These are phyloP conservation scores for Cladosporium sp. DNA, from an alignment of 2,329 filamentous ascomycete species.

Conservation along the genomic window DNA sequence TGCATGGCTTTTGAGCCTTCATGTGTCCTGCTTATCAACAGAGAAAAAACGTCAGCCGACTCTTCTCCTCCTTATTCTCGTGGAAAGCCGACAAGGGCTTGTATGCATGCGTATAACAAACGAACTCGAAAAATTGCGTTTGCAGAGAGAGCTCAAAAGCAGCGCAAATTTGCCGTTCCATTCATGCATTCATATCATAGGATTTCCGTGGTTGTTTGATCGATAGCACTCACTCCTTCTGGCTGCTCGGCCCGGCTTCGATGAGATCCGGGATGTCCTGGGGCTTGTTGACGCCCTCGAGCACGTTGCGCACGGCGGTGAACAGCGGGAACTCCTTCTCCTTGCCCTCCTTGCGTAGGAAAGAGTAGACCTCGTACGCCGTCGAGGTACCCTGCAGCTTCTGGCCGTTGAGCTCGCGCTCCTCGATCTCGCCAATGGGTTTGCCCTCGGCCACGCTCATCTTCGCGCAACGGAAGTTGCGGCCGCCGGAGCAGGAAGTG, in stretches of 20 bases:
- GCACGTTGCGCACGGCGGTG: slow-evolving; percentile 78
- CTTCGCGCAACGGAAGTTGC: slow-evolving; percentile 93
- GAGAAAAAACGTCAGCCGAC: slow-evolving; percentile 5
- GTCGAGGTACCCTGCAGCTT: slow-evolving; percentile 94
- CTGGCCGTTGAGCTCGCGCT: slow-evolving; percentile 87
- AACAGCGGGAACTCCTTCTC: slow-evolving; percentile 89
- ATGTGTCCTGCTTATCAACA: slow-evolving; percentile 3
- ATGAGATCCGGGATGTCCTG: slow-evolving; percentile 72
- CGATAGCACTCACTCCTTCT: slow-evolving; percentile 13
- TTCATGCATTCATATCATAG: background rate
- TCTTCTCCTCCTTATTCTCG: background rate
- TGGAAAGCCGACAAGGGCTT: background rate
- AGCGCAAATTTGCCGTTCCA: background rate
- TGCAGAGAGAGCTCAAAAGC: background rate
- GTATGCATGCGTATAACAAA: background rate
- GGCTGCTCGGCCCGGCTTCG: slow-evolving; percentile 24
- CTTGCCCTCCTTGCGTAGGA: slow-evolving; percentile 71
- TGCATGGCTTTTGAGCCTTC: background rate
- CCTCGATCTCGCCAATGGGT: slow-evolving; percentile 81
- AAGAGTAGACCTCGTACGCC: slow-evolving; percentile 84
- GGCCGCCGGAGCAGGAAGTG: slow-evolving; percentile 84
- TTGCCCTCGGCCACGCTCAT: slow-evolving; percentile 76
- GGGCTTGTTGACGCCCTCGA: slow-evolving; percentile 70
- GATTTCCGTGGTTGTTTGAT: background rate
- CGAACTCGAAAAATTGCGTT: background rate